Evolutionary conservation across 202 grass and related monocot species (phyloP), one percentile per base, ranked within the genome.

Genomic region (Elaeis oleifera): DNA sequence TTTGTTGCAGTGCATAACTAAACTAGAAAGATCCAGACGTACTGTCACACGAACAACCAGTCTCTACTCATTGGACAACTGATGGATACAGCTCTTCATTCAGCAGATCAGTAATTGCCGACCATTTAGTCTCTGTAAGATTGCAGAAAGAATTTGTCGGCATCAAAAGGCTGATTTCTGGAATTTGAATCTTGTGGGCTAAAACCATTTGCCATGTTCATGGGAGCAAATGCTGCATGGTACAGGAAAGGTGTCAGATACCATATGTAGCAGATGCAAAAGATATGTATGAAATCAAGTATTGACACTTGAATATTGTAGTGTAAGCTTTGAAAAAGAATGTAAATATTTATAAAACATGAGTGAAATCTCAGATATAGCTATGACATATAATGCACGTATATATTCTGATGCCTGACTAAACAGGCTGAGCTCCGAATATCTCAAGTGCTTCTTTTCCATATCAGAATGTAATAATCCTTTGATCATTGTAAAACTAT

Each of bases 191-290:
- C 70, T 64, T 59, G 59, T 3, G 56, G 55, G 16, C 29, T 51
- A 64, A 78, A 86, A 65, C 71, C 79, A 39, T 70, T 78, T 5
- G 65, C 58, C 76, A 21, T 88, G 31, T 83, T 83, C 81, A 96
- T 91, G 4, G 91, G 91, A 71, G 84, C 91, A 90, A 96, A 91
- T 71, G 87, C 91, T 96, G 81, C 62, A 84, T 68, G 19, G 68
- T 16, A 74, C 1, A 68, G 28, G 53, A 19, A 72, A 49, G 2
- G 15, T 18, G 5, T 49, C 15, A 56, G 55, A 49, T 2, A 49
- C n/a, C 5, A 70, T 36, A 8, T 7, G 32, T 4, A 13, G 28
- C 36, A 56, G 2, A 55, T 17, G 6, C 18, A 56, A 6, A 54
- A 54, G 9, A 54, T 23, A 32, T 52, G 17, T 18, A 25, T 51